A percentile compares a stretch with the other conserved stretches of the same genome.
phyloP scores from a whole-genome alignment of 352 stramenopile genomes.

The Globisporangium nunn region DNA sequence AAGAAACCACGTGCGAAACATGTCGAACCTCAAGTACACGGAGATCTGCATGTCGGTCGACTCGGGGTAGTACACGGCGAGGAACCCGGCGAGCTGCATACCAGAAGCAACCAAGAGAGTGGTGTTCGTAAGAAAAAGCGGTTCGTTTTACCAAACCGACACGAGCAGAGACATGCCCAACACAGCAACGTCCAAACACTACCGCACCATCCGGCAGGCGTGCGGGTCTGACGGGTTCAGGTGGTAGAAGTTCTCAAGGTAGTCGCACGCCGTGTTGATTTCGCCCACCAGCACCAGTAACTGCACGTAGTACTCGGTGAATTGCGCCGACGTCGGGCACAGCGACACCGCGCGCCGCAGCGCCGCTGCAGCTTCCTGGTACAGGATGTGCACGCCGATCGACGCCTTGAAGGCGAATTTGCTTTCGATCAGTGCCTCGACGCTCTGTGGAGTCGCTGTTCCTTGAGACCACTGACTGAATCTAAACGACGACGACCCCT shows the following conservation, averaged over 20 bases:
- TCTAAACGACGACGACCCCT: not conserved
- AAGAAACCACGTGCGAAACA: not conserved
- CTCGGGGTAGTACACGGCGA: constrained; percentile 42
- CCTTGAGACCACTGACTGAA: constrained; percentile 4
- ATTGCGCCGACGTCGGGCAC: constrained; percentile 46
- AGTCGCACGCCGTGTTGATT: constrained; percentile 52
- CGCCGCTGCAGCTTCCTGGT: constrained; percentile 50
- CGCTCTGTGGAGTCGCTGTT: constrained; percentile 11
- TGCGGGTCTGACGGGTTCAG: constrained; percentile 49
- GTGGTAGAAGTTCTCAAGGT: constrained; percentile 68
- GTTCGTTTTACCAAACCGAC: too few species aligned
- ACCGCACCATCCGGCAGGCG: constrained; percentile 49
- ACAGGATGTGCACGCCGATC: constrained; percentile 67
- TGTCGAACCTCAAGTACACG: constrained; percentile 24
- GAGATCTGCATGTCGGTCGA: constrained; percentile 31
- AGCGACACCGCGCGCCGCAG: constrained; percentile 55
- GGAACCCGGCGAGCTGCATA: constrained; percentile 26
- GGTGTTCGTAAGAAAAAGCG: too few species aligned
- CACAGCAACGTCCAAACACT: too few species aligned
- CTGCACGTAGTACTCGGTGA: constrained; percentile 70
- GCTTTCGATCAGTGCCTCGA: constrained; percentile 43
- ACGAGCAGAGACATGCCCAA: too few species aligned
- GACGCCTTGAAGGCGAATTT: constrained; percentile 57
- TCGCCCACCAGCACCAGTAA: constrained; percentile 58
- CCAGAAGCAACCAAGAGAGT: not conserved